Conservation (phyloP, 2,329 filamentous ascomycete species). For the Xylaria sp. region DNA sequence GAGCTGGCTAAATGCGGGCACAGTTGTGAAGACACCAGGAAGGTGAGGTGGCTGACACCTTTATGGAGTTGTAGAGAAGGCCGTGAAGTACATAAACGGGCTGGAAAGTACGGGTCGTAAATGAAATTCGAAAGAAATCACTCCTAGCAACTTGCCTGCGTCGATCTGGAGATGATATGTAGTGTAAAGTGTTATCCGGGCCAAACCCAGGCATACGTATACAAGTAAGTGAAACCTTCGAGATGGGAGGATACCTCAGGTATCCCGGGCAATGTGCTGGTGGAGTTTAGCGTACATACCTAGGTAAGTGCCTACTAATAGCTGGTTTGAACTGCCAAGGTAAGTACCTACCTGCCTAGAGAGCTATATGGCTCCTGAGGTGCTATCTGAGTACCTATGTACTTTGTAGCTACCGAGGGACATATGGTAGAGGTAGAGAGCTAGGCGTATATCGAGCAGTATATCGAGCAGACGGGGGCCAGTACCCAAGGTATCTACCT, state of each 20-base stretch:
- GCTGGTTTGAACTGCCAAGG: background rate
- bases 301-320: background rate
- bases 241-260: constrained; percentile 13
- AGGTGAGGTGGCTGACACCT: constrained; percentile 3
- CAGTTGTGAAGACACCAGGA: constrained; percentile 11
- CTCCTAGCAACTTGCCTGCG: constrained; percentile 18
- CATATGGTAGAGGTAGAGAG: too few relatives aligned
- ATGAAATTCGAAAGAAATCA: constrained; percentile 15
- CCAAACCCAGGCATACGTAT: constrained; percentile 10
- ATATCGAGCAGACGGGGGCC: background rate
- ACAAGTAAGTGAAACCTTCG: constrained; percentile 21
- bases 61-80: background rate
- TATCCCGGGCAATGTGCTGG: background rate
- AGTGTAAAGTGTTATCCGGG: constrained; percentile 19
- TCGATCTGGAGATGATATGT: constrained; percentile 29
- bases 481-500: background rate
- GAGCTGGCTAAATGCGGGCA: constrained; percentile 34
- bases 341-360: background rate
- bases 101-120: constrained; percentile 8
- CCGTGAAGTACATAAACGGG: constrained; percentile 9
- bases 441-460: too few relatives aligned
- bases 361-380: too few relatives aligned
- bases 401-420: too few relatives aligned
- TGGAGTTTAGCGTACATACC: background rate
- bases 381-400: too few relatives aligned